Evolutionary conservation across 2,329 filamentous ascomycete species (phyloP).

Genomic region (Orbilia blumenaviensis): DNA sequence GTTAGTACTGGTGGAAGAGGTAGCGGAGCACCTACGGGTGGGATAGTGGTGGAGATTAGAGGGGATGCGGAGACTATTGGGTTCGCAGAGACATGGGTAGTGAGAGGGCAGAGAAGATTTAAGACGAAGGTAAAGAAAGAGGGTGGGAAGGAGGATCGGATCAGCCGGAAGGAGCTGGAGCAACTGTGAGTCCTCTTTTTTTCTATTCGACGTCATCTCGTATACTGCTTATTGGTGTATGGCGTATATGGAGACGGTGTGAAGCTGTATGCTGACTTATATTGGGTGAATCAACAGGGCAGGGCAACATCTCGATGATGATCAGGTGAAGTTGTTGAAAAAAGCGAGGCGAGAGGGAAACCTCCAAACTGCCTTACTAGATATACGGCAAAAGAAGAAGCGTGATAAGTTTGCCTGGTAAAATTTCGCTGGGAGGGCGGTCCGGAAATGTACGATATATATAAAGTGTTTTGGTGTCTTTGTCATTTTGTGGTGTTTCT

Average conservation of each 20-base stretch:
- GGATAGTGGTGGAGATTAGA: slow-evolving; percentile 54
- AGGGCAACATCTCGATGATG: slow-evolving; percentile 78
- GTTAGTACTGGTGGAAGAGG: slow-evolving; percentile 63
- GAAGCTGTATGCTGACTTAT: slow-evolving; percentile 26
- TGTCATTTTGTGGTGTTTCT: neutral
- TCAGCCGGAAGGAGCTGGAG: slow-evolving; percentile 85
- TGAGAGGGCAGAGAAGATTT: slow-evolving; percentile 57
- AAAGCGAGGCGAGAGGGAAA: slow-evolving; percentile 81
- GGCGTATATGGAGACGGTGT: slow-evolving; percentile 1
- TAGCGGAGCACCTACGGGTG: slow-evolving; percentile 56
- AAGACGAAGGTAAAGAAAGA: slow-evolving; percentile 67
- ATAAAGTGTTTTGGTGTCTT: neutral
- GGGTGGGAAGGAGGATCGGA: slow-evolving; percentile 82
- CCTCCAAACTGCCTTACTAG: slow-evolving; percentile 85
- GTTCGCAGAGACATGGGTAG: slow-evolving; percentile 56
- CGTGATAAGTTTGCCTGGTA: slow-evolving; percentile 78
- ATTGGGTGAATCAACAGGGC: slow-evolving; percentile 61
- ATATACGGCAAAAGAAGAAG: slow-evolving; percentile 81
- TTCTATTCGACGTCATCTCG: neutral
- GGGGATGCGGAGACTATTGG: slow-evolving; percentile 57
- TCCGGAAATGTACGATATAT: slow-evolving; percentile 16
- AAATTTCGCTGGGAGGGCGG: no score
- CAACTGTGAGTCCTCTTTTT: slow-evolving; percentile 60
- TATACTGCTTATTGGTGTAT: neutral
- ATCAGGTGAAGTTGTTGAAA: slow-evolving; percentile 85